These are phyloP conservation scores for Haplosporangium gracile DNA, from an alignment of 192 early-diverging fungal genomes.

Conservation along the genomic window DNA sequence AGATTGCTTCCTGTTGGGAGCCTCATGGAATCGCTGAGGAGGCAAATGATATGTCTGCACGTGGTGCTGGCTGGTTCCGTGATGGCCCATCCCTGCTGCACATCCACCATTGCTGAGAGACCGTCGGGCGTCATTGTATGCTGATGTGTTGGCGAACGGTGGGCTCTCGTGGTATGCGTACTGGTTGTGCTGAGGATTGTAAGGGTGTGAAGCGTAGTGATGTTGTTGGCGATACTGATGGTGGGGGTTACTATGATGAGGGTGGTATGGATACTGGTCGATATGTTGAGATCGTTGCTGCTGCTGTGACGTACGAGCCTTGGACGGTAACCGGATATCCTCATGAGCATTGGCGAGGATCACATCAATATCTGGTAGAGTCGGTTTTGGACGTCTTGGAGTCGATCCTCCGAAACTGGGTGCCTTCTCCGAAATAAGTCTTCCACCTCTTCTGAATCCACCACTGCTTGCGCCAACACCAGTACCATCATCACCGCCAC, in stretches of 20 bases:
- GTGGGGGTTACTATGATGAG: neutral
- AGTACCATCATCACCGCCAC: neutral
- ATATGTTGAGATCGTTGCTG: neutral
- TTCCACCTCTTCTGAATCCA: neutral
- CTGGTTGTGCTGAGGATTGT: neutral
- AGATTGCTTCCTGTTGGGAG: neutral
- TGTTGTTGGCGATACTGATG: neutral
- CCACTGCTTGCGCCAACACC: neutral
- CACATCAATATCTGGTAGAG: conserved; percentile 28
- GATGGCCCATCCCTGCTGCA: neutral
- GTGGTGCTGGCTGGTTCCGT: neutral
- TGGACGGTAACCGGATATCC: conserved; percentile 12
- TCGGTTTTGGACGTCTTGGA: conserved; percentile 18
- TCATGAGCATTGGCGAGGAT: conserved; percentile 21
- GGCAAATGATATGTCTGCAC: neutral
- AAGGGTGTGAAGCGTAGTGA: neutral
- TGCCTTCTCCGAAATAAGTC: neutral
- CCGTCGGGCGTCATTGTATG: neutral
- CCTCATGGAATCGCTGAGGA: neutral
- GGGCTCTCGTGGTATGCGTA: conserved; percentile 8
- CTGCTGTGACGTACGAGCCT: neutral
- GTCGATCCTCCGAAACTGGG: neutral
- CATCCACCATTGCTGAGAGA: neutral
- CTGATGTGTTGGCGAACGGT: neutral
- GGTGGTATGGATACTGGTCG: neutral